phyloP scores from a whole-genome alignment of 2,329 filamentous ascomycete genomes.

The Rhytidhysteron rufulum region DNA sequence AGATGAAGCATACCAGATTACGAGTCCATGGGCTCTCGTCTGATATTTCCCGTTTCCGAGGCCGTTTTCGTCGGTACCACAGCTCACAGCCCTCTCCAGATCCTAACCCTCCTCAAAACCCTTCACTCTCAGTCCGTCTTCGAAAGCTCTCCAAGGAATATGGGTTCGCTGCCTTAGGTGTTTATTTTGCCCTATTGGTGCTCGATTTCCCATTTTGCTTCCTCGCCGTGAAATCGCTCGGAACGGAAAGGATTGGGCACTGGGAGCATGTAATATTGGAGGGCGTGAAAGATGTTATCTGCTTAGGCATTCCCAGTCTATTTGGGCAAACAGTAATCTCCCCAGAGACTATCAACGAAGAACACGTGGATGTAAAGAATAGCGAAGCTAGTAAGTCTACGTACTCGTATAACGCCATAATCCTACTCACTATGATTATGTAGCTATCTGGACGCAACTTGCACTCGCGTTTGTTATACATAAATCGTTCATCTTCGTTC shows the following conservation, averaged over 20 bases:
- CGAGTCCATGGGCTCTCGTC: too few species aligned
- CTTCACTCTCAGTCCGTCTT: constrained; percentile 65
- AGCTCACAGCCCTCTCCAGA: too few species aligned
- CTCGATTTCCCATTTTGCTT: constrained; percentile 96
- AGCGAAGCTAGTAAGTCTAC: too few species aligned
- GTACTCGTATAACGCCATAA: too few species aligned
- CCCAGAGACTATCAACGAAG: constrained; percentile 40
- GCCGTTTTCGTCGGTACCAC: too few species aligned
- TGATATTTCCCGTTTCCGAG: too few species aligned
- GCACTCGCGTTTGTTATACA: constrained; percentile 94
- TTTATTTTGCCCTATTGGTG: constrained; percentile 78
- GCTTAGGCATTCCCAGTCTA: too few species aligned
- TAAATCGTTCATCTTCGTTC: constrained; percentile 94
- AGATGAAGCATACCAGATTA: too few species aligned
- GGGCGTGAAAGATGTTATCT: constrained; percentile 24
- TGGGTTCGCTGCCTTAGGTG: constrained; percentile 87
- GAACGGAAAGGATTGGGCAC: constrained; percentile 79
- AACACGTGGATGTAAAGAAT: constrained; percentile 14
- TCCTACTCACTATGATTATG: too few species aligned
- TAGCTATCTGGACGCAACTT: constrained; percentile 76
- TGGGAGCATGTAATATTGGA: constrained; percentile 64
- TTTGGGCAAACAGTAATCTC: too few species aligned
- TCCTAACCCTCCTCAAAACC: too few species aligned
- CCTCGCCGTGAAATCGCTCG: constrained; percentile 74
- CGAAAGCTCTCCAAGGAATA: constrained; percentile 88